phyloP scores from a whole-genome alignment of 495 filamentous ascomycete species.

The Letharia lupina region DNA sequence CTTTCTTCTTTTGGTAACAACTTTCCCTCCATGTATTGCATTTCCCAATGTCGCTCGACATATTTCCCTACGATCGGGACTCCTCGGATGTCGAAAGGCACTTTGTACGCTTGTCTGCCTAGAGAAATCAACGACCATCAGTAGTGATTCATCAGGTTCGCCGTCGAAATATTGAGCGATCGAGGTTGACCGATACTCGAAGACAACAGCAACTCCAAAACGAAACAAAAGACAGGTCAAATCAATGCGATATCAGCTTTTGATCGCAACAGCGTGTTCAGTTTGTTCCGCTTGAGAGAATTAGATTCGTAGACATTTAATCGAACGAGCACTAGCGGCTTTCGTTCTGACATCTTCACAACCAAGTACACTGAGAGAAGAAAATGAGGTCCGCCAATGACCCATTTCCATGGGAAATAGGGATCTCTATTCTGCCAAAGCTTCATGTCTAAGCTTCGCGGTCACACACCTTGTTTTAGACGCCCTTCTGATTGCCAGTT shows the following conservation, averaged over 20 bases:
- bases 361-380: too few relatives aligned
- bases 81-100: slow-evolving; percentile 7
- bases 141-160: not conserved
- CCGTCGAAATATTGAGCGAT: not conserved
- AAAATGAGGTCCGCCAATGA: too few relatives aligned
- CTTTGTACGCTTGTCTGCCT: not conserved
- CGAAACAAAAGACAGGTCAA: not conserved
- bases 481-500: slow-evolving; percentile 6
- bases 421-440: too few relatives aligned
- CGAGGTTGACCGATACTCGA: not conserved
- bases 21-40: not conserved
- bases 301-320: too few relatives aligned
- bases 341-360: too few relatives aligned
- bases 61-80: slow-evolving; percentile 1
- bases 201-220: too few relatives aligned
- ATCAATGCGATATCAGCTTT: too few relatives aligned
- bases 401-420: too few relatives aligned
- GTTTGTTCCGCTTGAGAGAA: too few relatives aligned
- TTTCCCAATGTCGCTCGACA: slow-evolving; percentile 8
- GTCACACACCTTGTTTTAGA: slow-evolving; percentile 4
- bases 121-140: not conserved
- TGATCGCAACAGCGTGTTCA: too few relatives aligned
- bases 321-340: too few relatives aligned
- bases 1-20: not conserved
- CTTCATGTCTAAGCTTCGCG: not conserved